These are phyloP conservation scores for Dryas drummondii DNA, from an alignment of 306 rosid species.

Conservation along the genomic window DNA sequence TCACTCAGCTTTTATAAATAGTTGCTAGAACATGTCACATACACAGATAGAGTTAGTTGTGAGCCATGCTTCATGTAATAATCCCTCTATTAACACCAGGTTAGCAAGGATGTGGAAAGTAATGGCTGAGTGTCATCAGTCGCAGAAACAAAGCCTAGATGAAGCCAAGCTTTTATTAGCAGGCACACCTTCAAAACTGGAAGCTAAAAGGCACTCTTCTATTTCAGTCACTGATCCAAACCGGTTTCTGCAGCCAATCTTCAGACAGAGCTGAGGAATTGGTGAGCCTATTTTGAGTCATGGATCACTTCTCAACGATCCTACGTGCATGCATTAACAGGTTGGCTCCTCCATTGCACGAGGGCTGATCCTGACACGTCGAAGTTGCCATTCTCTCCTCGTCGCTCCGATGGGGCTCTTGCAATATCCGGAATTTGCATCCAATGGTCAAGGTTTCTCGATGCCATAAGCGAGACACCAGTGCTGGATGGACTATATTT, in stretches of 20 bases:
- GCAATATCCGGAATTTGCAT: constrained; percentile 79
- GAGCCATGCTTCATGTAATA: constrained; percentile 1
- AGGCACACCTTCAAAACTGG: constrained; percentile 55
- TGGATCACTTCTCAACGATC: constrained; percentile 94
- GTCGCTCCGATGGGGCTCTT: constrained; percentile 44
- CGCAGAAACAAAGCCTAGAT: constrained; percentile 68
- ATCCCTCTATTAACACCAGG: constrained; percentile 38
- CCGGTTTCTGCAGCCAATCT: constrained; percentile 58
- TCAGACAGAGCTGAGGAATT: constrained; percentile 76
- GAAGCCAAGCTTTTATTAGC: constrained; percentile 81
- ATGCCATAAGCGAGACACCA: constrained; percentile 46
- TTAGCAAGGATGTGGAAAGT: constrained; percentile 92
- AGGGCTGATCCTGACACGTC: constrained; percentile 59
- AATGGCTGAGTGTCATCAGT: constrained; percentile 83
- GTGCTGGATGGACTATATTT: constrained; percentile 75
- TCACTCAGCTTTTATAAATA: neutral
- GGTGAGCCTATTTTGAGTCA: constrained; percentile 70
- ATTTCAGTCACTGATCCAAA: constrained; percentile 48
- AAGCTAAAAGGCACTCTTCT: constrained; percentile 45
- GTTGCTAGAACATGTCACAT: neutral
- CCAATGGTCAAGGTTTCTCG: constrained; percentile 73
- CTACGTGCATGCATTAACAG: constrained; percentile 62
- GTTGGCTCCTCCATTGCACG: constrained; percentile 80
- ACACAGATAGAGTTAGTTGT: neutral
- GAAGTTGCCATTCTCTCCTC: constrained; percentile 60